Evolutionary conservation across 768 basidiomycete species (phyloP).

Genomic region (Suillus lakei): DNA sequence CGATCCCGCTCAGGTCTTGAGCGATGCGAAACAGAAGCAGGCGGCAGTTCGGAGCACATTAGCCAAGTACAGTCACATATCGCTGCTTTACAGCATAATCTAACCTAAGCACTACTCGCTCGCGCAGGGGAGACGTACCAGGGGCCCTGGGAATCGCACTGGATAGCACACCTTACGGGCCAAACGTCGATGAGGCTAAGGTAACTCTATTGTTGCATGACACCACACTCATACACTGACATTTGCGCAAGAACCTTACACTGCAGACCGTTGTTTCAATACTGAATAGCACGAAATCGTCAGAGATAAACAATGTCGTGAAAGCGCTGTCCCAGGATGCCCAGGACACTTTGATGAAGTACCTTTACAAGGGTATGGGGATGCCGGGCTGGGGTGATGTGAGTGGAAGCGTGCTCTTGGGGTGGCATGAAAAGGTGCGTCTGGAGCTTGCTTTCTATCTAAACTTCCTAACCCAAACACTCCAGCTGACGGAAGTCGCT

Average conservation of each 20-base stretch:
- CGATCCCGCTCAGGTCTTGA: constrained; percentile 70
- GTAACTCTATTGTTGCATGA: constrained; percentile 44
- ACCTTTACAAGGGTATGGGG: constrained; percentile 96
- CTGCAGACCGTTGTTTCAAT: constrained; percentile 84
- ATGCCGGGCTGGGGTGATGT: constrained; percentile 63
- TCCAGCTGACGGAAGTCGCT: constrained; percentile 88
- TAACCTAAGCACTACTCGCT: neutral
- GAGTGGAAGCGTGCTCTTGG: constrained; percentile 65
- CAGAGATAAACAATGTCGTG: constrained; percentile 81
- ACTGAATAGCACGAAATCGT: constrained; percentile 90
- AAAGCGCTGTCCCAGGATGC: constrained; percentile 71
- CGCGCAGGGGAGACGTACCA: constrained; percentile 70
- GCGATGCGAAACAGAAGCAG: constrained; percentile 79
- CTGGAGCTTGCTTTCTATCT: constrained; percentile 5
- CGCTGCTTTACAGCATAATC: neutral
- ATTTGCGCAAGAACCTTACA: constrained; percentile 62
- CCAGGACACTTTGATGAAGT: constrained; percentile 92
- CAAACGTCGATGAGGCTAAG: constrained; percentile 88
- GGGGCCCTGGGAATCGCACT: constrained; percentile 75
- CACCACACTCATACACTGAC: neutral
- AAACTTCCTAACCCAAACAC: constrained; percentile 4
- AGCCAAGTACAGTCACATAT: constrained; percentile 60
- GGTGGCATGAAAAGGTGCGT: constrained; percentile 96
- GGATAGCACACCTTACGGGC: constrained; percentile 87
- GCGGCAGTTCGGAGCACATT: constrained; percentile 71